phyloP scores from a whole-genome alignment of 345 rosid genomes.

The Syzygium aromaticum region DNA sequence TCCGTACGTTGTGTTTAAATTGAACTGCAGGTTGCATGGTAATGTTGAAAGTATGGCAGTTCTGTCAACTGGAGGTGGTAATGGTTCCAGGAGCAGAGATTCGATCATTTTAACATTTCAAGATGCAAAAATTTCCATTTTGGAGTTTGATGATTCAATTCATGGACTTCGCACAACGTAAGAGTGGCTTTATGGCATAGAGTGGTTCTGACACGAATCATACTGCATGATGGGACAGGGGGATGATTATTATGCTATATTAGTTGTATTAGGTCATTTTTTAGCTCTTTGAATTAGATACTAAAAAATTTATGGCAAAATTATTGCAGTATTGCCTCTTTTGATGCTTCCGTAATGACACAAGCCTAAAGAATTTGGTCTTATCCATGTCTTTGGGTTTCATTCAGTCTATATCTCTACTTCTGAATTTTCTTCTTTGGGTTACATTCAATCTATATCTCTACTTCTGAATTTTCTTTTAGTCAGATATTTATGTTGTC shows the following conservation, averaged over 20 bases:
- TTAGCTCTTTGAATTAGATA: background rate
- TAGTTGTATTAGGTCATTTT: background rate
- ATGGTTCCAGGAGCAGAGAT: constrained; percentile 64
- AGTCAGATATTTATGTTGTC: background rate
- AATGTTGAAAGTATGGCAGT: constrained; percentile 82
- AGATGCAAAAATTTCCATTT: constrained; percentile 74
- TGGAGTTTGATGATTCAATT: constrained; percentile 90
- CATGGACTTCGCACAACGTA: constrained; percentile 75
- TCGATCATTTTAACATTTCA: constrained; percentile 67
- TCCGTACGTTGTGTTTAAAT: background rate
- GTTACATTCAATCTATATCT: background rate
- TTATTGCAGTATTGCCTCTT: background rate
- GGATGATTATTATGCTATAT: background rate
- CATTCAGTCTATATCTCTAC: background rate
- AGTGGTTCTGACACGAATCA: background rate
- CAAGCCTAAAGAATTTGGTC: background rate
- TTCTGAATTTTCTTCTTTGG: background rate
- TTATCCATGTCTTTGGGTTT: background rate
- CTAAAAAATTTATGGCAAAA: background rate
- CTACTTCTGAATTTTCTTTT: background rate
- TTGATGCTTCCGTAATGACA: background rate
- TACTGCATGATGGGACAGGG: background rate
- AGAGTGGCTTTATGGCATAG: constrained; percentile 4
- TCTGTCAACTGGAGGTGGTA: constrained; percentile 55
- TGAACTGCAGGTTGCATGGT: constrained; percentile 64